phyloP scores from a whole-genome alignment of 2,329 filamentous ascomycete genomes.

The Cladophialophora chaetospira region DNA sequence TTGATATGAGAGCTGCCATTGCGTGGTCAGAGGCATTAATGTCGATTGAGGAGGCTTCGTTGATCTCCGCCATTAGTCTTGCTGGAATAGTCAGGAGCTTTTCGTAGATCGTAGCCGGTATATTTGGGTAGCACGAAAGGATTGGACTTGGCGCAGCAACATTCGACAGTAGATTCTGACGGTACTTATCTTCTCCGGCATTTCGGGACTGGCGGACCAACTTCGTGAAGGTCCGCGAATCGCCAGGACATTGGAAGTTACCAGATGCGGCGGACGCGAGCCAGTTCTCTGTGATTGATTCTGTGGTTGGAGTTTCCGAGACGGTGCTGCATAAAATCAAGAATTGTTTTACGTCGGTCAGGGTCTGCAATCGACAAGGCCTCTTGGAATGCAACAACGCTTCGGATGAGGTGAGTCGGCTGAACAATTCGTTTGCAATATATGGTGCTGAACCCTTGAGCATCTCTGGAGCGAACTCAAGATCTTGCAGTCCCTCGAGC shows the following conservation, averaged over 20 bases:
- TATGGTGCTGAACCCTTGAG: not conserved
- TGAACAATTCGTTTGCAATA: not conserved
- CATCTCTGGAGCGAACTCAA: not conserved
- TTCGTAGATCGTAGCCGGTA: constrained; percentile 24
- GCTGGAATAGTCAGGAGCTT: constrained; percentile 26
- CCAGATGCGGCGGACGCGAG: not conserved
- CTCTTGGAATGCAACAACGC: not conserved
- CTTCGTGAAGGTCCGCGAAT: not conserved
- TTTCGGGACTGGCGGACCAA: not conserved
- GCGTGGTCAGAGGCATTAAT: constrained; percentile 32
- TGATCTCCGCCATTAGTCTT: not conserved
- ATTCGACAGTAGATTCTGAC: not conserved
- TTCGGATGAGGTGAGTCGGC: not conserved
- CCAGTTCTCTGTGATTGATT: not conserved
- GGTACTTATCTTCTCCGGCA: no score
- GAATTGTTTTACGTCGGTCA: not conserved
- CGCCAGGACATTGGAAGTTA: not conserved
- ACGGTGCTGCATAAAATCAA: not conserved
- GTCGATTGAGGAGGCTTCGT: constrained; percentile 10
- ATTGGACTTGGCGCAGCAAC: not conserved
- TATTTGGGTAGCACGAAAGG: constrained; percentile 14
- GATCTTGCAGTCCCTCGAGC: not conserved
- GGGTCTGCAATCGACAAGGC: not conserved
- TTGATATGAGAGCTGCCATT: constrained; percentile 31
- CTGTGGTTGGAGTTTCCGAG: not conserved